Evolutionary conservation across 345 rosid species (phyloP), one percentile per base, ranked within the genome.

Genomic region (Sisymbrium irio): DNA sequence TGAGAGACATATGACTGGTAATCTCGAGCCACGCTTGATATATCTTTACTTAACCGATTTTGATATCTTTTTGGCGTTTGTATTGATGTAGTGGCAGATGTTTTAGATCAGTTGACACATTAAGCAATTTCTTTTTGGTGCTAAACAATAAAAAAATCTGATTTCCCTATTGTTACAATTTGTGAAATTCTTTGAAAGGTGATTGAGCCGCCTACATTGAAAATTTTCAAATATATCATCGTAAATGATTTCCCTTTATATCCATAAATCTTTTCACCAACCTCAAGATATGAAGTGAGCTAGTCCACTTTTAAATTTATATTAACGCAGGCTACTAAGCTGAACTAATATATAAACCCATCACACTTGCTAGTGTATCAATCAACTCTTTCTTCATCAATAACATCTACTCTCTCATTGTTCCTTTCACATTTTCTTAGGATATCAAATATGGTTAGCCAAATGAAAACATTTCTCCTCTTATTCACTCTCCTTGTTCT

Each of bases 141-240:
- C n/a, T n/a, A n/a, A n/a, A n/a, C n/a, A n/a, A n/a, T n/a, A n/a
- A n/a, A n/a, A n/a, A n/a, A n/a, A n/a, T n/a, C n/a, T n/a, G n/a
- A n/a, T 22, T 22, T 30, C 33, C 6, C 0, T 30, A 30, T 30
- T 30, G 54, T 5, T 19, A 55, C 65, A 74, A 47, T 4, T 49
- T 39, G 73, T 74, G 54, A 46, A 20, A 47, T n/a, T n/a, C n/a
- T n/a, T n/a, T n/a, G n/a, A 19, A 65, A 65, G 61, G 78, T 66
- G 61, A 66, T 49, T 14, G 36, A 74, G 73, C 73, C 78, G 73
- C 73, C 78, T 46, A 65, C 12, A 12, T 74, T 65, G 78, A 74
- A 65, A 44, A 46, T 15, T 57, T 57, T 45, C 20, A 50, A 9
- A 39, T 50, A 28, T 62, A 51, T 62, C 66, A 47, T 35, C 9